Base-by-base conservation (phyloP, 352 stramenopile species). In the Phytopythium litorale region DNA sequence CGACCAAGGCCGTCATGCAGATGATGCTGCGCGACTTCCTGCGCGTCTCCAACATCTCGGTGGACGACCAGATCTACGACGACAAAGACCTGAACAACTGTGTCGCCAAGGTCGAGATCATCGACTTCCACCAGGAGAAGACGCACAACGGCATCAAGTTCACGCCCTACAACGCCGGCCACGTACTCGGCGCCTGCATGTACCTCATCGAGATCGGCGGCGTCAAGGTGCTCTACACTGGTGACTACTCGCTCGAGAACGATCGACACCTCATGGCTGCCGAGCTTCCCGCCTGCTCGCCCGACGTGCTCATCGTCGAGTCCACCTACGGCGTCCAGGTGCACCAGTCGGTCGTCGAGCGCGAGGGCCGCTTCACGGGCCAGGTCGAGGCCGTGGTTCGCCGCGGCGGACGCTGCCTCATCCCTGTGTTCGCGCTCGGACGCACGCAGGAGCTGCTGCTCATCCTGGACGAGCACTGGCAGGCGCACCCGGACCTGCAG, bases 381-480 rank as follows among this genome's bases (percentile, higher is more conserved):
- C 96, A 97, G 46, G 92, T 99, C 11, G 95, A 99, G 56, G 84
- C 92, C 12, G 93, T 99, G 19, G 96, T 99, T 18, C 90, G 88
- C 43, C 93, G 97, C 35, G 97, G 97, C 19, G 98, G 98, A 9
- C 85, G 97, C 33, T 99, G 97, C 73, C 74, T 99, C 6, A 99
- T 99, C 40, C 98, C 98, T 5, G 96, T 99, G 3, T 99, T 99
- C 84, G 98, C 97, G 12, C 73, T 99, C 11, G 98, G 98, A 3
- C 81, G 97, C n/a, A 98, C 97, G 2, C 97, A 99, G 76, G 98
- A 99, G 73, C 75, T 99, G 25, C 78, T 99, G 42, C 65, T 99
- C 35, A 99, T 99, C 68, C 74, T 99, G 19, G 97, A 99, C 65
- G 97, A 99, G 67, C 98, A 99, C 71, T 99, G 98, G 98, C 90